Percentiles rank a stretch among this genome's conserved stretches.
Conservation (phyloP, 2,329 filamentous ascomycete species). For the Capronia americana region DNA sequence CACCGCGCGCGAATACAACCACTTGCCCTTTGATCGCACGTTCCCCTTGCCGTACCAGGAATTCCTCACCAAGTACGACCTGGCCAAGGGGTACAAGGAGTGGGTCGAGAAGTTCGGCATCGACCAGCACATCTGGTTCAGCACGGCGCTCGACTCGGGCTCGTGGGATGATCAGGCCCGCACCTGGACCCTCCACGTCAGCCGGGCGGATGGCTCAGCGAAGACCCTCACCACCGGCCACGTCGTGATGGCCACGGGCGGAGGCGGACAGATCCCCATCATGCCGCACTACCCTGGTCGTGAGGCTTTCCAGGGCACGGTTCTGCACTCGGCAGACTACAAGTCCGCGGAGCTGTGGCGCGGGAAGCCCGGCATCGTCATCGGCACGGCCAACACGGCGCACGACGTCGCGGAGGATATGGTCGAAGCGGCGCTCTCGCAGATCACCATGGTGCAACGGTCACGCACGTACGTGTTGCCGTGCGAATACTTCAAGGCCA, state of each 20-base stretch:
- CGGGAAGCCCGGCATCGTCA: constrained; percentile 54
- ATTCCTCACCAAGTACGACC: constrained; percentile 41
- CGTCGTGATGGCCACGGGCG: constrained; percentile 26
- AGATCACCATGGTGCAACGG: constrained; percentile 57
- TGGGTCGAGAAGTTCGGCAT: constrained; percentile 41
- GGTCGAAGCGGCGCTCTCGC: constrained; percentile 49
- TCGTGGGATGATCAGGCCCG: constrained; percentile 48
- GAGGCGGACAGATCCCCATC: constrained; percentile 26
- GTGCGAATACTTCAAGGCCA: constrained; percentile 37
- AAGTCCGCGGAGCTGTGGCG: constrained; percentile 44
- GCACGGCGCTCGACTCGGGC: constrained; percentile 49
- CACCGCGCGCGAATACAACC: constrained; percentile 31
- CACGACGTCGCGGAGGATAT: constrained; percentile 60
- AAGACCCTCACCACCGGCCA: constrained; percentile 18
- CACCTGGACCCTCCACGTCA: constrained; percentile 50
- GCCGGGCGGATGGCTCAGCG: constrained; percentile 32
- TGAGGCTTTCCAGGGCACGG: constrained; percentile 47
- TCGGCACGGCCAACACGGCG: constrained; percentile 57
- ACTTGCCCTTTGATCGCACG: constrained; percentile 42
- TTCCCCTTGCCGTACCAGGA: constrained; percentile 39
- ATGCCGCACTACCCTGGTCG: constrained; percentile 41
- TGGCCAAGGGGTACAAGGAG: constrained; percentile 33
- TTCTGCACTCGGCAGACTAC: constrained; percentile 48
- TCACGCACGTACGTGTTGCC: constrained; percentile 47
- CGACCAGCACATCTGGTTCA: constrained; percentile 52